These are phyloP conservation scores for Oryza rufipogon DNA, from an alignment of 176 grass and related monocot species.

Conservation along the genomic window DNA sequence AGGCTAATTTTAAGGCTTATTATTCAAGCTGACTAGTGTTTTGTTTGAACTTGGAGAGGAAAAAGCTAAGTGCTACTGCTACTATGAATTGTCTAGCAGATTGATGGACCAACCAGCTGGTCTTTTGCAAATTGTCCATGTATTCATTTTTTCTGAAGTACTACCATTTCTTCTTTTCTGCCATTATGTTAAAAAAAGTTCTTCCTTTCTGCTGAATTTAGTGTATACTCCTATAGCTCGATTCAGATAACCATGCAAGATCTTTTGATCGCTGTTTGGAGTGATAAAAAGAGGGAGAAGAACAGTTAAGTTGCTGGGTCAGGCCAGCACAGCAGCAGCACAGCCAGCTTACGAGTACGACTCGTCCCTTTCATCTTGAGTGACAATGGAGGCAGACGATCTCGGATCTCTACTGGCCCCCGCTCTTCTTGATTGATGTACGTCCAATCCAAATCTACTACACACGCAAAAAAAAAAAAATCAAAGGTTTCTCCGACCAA, in stretches of 20 bases:
- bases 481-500: too few species aligned
- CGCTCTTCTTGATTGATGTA: background rate
- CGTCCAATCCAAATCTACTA: background rate
- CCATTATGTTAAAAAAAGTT: too few species aligned
- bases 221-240: background rate
- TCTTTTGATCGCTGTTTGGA: background rate
- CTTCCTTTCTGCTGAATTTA: background rate
- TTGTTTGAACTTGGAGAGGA: background rate
- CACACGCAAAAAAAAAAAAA: background rate
- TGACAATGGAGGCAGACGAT: constrained; percentile 12
- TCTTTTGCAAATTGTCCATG: background rate
- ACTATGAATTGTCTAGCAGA: background rate
- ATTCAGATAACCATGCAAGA: background rate
- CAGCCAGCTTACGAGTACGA: background rate
- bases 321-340: background rate
- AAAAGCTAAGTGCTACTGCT: background rate
- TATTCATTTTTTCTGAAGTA: background rate
- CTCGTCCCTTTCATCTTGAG: background rate
- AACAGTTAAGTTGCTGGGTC: background rate
- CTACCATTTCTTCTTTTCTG: background rate
- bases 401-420: background rate
- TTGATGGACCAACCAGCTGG: background rate
- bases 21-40: constrained; percentile 28
- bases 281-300: background rate
- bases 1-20: constrained; percentile 38